Base-by-base conservation (phyloP, 352 stramenopile species). In the Phytophthora brassicae region DNA sequence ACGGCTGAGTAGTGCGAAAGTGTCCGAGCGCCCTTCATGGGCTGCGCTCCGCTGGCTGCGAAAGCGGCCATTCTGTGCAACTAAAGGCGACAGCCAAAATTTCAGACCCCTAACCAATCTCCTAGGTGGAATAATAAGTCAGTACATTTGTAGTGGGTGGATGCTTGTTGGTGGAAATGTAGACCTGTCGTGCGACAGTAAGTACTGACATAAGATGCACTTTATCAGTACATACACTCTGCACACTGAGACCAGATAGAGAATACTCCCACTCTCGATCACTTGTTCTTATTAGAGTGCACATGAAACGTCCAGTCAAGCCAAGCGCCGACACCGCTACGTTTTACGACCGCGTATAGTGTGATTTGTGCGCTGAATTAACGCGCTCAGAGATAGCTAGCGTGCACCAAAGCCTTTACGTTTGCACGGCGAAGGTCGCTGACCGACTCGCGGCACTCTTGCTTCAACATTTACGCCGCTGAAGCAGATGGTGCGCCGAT, bases 41-140 rank as follows among this genome's bases (percentile, higher is more conserved):
- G 46, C 54, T 53, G 55, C 14, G 13, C 2, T 26, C 24, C 16
- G 23, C 53, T 64, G 53, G 54, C 61, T 64, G 55, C 54, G 60
- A 36, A 35, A 17, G n/a, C 39, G 60, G 28, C 60, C 62, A 29
- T 61, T 56, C 64, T 68, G 64, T 68, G 59, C 64, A 68, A 68
- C 64, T 58, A 54, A 56, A 44, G 59, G 59, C 64, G 62, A 47
- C 60, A 41, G 46, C 62, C 66, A 90, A 90, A 90, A 68, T 90
- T 90, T 90, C 78, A 82, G 24, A 83, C 48, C 77, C 80, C 80
- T 88, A 89, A 68, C 68, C 77, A 41, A 71, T 63, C 36, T 8
- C 8, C 26, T 4, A 8, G 4, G 26, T 9, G 26, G 26, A 31
- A 31, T n/a, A n/a, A n/a, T n/a, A n/a, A n/a, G n/a, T n/a, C 26